Evolutionary conservation across 1,284 basidiomycete genomes (phyloP), one percentile per base, ranked within the genome.

Genomic region (Ceraceosorus guamensis): DNA sequence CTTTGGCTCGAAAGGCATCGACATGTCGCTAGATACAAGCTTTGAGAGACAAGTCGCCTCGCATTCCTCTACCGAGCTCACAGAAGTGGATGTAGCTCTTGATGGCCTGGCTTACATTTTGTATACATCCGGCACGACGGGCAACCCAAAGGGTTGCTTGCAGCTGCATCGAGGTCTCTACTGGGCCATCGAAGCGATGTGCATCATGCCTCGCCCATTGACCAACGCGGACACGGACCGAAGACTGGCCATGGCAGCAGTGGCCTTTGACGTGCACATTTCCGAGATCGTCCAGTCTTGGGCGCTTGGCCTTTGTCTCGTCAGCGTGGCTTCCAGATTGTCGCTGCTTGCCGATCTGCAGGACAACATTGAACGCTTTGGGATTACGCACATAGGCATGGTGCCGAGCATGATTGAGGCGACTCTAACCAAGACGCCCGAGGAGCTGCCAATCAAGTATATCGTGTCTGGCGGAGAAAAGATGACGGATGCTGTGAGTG

Each of bases 261-360:
- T 41, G n/a, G 73, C 73, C 0, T 75, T 75, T 48, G 76, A 77
- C 50, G 68, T 71, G 4, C 75, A 76, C 45, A 56, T 77, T n/a
- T 56, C 69, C 30, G 73, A 77, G 60, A 64, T 71, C 39, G 69
- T 76, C 52, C 63, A 68, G 8, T 61, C 75, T 10, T 51, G 75
- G 44, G 54, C 64, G 1, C 55, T 65, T 6, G 76, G 76, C 39
- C 11, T 41, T 11, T 69, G 66, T 10, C 65, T 68, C 4, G 60
- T 71, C 46, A 68, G 69, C 32, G 71, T 66, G 1, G 71, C 69
- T 33, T 63, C 72, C 2, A 61, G 71, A 10, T 56, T 54, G 1
- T 32, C 61, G 41, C 56, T 76, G 8, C 63, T 74, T 44, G 61
- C 61, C 8, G 73, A 75, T 41, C 63, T 76, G 16, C 67, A 60